phyloP scores from a whole-genome alignment of 164 flowering plant genomes.

The Santalum album region DNA sequence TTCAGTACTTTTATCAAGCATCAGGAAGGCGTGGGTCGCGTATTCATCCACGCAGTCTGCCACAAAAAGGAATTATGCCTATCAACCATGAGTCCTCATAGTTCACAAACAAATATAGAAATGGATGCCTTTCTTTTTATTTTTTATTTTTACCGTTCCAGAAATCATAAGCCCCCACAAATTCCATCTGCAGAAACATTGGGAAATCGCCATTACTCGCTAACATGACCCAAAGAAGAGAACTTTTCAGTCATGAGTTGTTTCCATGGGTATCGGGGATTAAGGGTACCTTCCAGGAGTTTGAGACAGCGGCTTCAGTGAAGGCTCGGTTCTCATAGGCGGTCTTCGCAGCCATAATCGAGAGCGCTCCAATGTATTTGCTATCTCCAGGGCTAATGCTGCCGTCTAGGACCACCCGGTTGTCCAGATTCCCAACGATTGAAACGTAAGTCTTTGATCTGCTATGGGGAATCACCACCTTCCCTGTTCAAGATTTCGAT shows the following conservation, averaged over 20 bases:
- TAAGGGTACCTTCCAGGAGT: slow-evolving; percentile 49
- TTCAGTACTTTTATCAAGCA: slow-evolving; percentile 24
- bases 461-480: slow-evolving; percentile 33
- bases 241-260: no score
- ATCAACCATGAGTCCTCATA: no score
- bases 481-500: slow-evolving; percentile 22
- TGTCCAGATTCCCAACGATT: slow-evolving; percentile 32
- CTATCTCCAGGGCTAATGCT: slow-evolving; percentile 23
- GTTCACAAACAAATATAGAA: not conserved
- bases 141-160: slow-evolving; percentile 48
- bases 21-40: slow-evolving; percentile 55
- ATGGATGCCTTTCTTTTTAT: no score
- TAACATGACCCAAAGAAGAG: no score
- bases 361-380: slow-evolving; percentile 29
- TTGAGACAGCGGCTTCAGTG: slow-evolving; percentile 17
- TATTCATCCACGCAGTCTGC: slow-evolving; percentile 16
- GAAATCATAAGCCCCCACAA: slow-evolving; percentile 26
- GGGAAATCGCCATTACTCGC: no score
- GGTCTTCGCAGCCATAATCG: slow-evolving; percentile 58
- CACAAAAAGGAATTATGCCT: no score
- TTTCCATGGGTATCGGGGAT: not conserved
- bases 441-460: slow-evolving; percentile 30
- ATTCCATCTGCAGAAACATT: slow-evolving; percentile 39
- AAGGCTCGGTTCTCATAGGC: slow-evolving; percentile 51
- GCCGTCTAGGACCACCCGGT: slow-evolving; percentile 32